Evolutionary conservation across 345 rosid genomes (phyloP), one percentile per base, ranked within the genome.

Genomic region (Kernera saxatilis): DNA sequence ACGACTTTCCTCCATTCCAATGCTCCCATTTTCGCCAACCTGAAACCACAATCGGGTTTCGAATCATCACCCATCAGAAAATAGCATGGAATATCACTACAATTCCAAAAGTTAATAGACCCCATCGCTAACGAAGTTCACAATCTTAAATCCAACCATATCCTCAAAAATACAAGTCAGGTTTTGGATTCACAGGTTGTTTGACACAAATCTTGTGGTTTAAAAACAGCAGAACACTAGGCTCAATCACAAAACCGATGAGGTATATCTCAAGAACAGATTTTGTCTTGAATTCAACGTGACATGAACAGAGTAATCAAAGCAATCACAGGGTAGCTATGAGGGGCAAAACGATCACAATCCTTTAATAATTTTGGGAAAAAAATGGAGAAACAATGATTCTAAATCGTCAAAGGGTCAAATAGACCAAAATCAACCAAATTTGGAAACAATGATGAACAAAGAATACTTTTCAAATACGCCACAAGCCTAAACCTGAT

Each of bases 21-120:
- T 60, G 84, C 98, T 61, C 99, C 99, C 89, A 89, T 71, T 70
- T 92, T 92, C 45, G 80, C 80, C 83, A 92, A 80, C 60, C 99
- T 94, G 83, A 52, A 79, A 23, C 51, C 46, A 71, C 4, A 23
- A 36, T 44, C 13, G 4, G 17, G 40, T 36, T 36, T 35, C 5
- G 7, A 58, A 57, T 49, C 57, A 44, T 33, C 17, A 46, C 41
- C 1, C 5, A 67, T 18, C 4, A 9, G 27, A 43, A 43, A 19
- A 43, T 5, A 30, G 25, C 23, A 45, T 40, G 61, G 5, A 21
- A 39, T 7, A 39, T 7, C 53, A 18, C 6, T 53, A 29, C 13
- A 26, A 25, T 8, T 6, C 25, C 26, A 53, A 8, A 25, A 50
- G 45, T 48, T 45, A 32, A 32, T 29, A 30, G 18, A 44, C 32